phyloP scores from a whole-genome alignment of 352 stramenopile species.

The Phytopythium cucurbitacearum region DNA sequence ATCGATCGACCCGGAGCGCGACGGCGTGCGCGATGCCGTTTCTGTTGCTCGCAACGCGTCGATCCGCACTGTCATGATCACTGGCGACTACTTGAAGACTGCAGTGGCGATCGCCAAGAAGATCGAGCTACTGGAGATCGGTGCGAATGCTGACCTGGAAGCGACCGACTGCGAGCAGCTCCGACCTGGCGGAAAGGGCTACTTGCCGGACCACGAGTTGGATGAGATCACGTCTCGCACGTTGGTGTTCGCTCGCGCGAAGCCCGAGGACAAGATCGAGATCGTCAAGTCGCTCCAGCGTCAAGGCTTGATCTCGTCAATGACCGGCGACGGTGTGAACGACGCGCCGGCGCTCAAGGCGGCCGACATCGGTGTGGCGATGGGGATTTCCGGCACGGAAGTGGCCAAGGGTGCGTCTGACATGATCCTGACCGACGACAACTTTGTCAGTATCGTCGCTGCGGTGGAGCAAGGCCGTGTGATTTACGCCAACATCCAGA shows the following conservation, averaged over 20 bases:
- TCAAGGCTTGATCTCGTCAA: constrained; percentile 88
- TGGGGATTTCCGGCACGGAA: constrained; percentile 97
- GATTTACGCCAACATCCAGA: constrained; percentile 98
- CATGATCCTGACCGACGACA: constrained; percentile 98
- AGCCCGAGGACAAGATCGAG: constrained; percentile 94
- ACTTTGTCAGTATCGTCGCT: constrained; percentile 97
- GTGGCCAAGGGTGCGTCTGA: constrained; percentile 98
- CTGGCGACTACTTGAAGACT: constrained; percentile 90
- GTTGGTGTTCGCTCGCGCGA: constrained; percentile 94
- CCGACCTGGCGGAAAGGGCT: constrained; percentile 41
- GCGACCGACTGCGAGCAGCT: constrained; percentile 75
- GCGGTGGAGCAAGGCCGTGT: constrained; percentile 94
- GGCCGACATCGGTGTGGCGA: constrained; percentile 95
- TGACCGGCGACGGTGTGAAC: constrained; percentile 98
- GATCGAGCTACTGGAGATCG: constrained; percentile 74
- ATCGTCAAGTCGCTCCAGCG: constrained; percentile 95
- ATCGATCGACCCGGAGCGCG: constrained; percentile 57
- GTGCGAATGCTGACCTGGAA: constrained; percentile 43
- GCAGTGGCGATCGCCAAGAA: constrained; percentile 84
- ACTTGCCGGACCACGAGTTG: constrained; percentile 70
- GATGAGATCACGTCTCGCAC: constrained; percentile 82
- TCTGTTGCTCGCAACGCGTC: constrained; percentile 20
- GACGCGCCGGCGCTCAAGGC: constrained; percentile 96
- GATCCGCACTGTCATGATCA: constrained; percentile 81
- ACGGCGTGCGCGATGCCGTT: constrained; percentile 37